Base-by-base conservation (phyloP, 768 basidiomycete genomes). In the Leucosporidium scottii region DNA sequence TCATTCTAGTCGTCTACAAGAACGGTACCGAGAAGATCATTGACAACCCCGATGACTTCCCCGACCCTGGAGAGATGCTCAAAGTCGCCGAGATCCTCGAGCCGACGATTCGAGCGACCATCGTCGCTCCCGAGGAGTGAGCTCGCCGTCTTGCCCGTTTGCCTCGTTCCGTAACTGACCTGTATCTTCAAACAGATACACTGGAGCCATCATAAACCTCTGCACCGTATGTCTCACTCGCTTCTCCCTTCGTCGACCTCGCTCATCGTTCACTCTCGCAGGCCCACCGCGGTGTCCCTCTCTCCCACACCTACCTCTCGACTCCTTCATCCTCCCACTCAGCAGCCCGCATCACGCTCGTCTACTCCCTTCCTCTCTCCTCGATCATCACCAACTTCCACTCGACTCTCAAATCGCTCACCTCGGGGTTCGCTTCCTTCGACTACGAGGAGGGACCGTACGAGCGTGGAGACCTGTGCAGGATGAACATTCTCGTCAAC, bases 361-460 rank as follows among this genome's bases (percentile, higher is more conserved):
- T 85, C 18, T 93, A 90, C 74, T 83, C 81, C 3, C 76, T 98
- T n/a, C 94, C 94, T 27, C 80, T 98, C 70, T 87, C 87, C 75
- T 91, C 94, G 78, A 90, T 98, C 64, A 91, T 98, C 4, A 91
- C 90, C 3, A 86, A 92, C 78, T 98, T 99, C 78, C 98, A 96
- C 77, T 90, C 93, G 77, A 86, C 89, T 75, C 83, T 99, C 63
- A 99, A 99, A 79, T 88, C 91, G 75, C 84, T 91, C 61, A 90
- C 89, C 75, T 92, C 88, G 17, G 93, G 91, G 13, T 93, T 89
- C 76, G 90, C 90, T 23, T 91, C 89, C 76, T 93, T 93, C 77
- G 91, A 93, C 89, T 99, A 99, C 75, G 93, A 98, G 78, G 90
- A 93, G 77, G 91, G 86, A 8, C 93, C 91, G 1, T 98, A 97